Evolutionary conservation across 345 rosid genomes (phyloP).

Genomic region (Boechera retrofracta): DNA sequence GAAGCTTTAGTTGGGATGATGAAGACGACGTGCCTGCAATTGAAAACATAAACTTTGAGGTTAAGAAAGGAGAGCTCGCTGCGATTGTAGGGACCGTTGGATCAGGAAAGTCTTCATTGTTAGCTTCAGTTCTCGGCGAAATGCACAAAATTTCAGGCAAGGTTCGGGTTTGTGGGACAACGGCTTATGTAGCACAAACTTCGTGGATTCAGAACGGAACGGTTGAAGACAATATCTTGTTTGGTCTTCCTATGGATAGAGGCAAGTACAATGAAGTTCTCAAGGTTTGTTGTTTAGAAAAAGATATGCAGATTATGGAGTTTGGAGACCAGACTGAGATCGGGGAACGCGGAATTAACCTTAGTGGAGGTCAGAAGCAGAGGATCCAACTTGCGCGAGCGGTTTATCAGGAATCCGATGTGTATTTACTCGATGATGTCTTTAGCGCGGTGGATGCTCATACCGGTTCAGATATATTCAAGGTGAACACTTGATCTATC

Average conservation of each 20-base stretch:
- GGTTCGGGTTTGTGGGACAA: constrained; percentile 80
- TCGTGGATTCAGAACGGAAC: constrained; percentile 98
- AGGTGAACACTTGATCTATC: constrained; percentile 51
- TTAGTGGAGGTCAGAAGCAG: constrained; percentile 98
- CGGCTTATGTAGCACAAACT: constrained; percentile 93
- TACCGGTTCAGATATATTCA: constrained; percentile 88
- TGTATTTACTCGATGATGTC: constrained; percentile 90
- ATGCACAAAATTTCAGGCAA: constrained; percentile 88
- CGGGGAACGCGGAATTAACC: constrained; percentile 97
- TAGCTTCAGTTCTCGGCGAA: constrained; percentile 89
- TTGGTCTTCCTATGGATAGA: constrained; percentile 78
- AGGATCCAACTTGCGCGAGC: constrained; percentile 93
- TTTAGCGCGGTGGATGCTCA: constrained; percentile 99
- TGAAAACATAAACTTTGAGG: constrained; percentile 63
- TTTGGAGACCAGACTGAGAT: constrained; percentile 95
- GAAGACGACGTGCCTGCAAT: constrained; percentile 75
- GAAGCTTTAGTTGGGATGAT: constrained; percentile 86
- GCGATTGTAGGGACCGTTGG: constrained; percentile 96
- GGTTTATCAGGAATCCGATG: constrained; percentile 91
- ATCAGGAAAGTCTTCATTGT: constrained; percentile 88
- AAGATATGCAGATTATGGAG: constrained; percentile 95
- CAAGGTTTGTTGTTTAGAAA: constrained; percentile 82
- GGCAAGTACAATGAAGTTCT: constrained; percentile 69
- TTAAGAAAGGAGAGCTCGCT: constrained; percentile 80
- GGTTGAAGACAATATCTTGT: constrained; percentile 83